These are phyloP conservation scores for Rhodocollybia butyracea DNA, from an alignment of 768 basidiomycete species.

Conservation along the genomic window DNA sequence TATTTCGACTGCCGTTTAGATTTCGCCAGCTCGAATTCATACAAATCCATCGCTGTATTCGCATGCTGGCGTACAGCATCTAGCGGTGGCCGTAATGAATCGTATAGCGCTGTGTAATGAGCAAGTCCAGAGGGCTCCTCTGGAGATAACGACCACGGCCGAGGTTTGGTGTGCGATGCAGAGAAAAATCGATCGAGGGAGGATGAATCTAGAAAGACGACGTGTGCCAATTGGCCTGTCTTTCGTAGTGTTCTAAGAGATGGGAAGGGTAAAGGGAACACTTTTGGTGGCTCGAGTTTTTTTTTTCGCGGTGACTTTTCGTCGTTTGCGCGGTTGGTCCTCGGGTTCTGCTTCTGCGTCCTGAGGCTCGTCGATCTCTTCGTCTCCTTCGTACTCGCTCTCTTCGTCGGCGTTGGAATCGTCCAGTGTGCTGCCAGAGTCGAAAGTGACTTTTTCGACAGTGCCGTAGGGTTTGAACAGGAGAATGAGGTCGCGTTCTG, in stretches of 20 bases:
- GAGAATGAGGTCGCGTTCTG: constrained; percentile 70
- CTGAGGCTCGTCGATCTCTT: constrained; percentile 21
- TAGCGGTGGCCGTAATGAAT: constrained; percentile 70
- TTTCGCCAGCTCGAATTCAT: constrained; percentile 69
- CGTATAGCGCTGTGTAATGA: constrained; percentile 67
- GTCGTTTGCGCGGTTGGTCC: constrained; percentile 38
- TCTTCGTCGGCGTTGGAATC: constrained; percentile 43
- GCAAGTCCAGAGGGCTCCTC: constrained; percentile 68
- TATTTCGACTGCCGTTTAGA: constrained; percentile 57
- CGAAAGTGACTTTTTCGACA: constrained; percentile 72
- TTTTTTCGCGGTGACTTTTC: constrained; percentile 32
- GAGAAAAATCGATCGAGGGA: constrained; percentile 67
- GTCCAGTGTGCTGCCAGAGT: constrained; percentile 36
- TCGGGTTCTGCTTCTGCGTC: too few species aligned
- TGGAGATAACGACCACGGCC: too few species aligned
- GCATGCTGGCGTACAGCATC: constrained; percentile 74
- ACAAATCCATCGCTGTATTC: constrained; percentile 71
- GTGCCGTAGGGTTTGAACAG: constrained; percentile 80
- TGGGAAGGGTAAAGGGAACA: constrained; percentile 57
- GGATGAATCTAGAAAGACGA: constrained; percentile 66
- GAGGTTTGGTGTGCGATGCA: constrained; percentile 32
- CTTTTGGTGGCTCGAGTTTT: constrained; percentile 35
- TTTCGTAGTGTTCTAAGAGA: constrained; percentile 54
- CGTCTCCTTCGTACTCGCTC: constrained; percentile 23
- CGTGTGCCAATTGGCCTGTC: constrained; percentile 68